Conservation (phyloP, 1,284 basidiomycete species). For the Cutaneotrichosporon arboriforme region DNA sequence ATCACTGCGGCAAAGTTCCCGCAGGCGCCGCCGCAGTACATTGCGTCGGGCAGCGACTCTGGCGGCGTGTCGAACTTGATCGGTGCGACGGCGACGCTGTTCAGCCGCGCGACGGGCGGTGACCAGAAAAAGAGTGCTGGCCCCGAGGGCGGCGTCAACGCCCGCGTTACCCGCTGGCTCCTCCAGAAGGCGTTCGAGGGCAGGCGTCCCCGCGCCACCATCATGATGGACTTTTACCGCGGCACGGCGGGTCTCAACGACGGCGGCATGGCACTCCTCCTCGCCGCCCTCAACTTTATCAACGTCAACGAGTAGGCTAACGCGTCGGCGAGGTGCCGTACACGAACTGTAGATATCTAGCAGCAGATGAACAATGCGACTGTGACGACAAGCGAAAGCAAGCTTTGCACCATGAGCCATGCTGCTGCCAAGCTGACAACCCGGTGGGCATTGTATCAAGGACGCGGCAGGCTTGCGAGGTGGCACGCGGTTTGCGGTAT, state of each 20-base stretch:
- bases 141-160: slow-evolving; percentile 64
- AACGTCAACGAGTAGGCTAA: slow-evolving; percentile 5
- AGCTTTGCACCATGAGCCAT: too few species aligned
- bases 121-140: neutral
- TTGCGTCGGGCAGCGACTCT: slow-evolving; percentile 51
- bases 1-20: slow-evolving; percentile 72
- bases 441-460: too few species aligned
- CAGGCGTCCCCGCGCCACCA: slow-evolving; percentile 27
- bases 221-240: slow-evolving; percentile 43
- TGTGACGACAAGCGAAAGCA: too few species aligned
- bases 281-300: slow-evolving; percentile 15
- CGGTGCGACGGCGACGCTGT: neutral
- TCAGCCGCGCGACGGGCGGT: slow-evolving; percentile 6
- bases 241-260: slow-evolving; percentile 6
- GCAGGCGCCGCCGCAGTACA: slow-evolving; percentile 58
- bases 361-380: too few species aligned
- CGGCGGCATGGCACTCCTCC: slow-evolving; percentile 13
- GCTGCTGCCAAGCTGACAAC: too few species aligned
- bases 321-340: too few species aligned
- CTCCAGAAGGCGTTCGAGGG: slow-evolving; percentile 48
- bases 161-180: slow-evolving; percentile 62
- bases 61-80: slow-evolving; percentile 8
- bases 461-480: too few species aligned
- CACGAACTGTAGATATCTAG: too few species aligned
- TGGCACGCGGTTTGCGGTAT: too few species aligned